phyloP scores from a whole-genome alignment of 768 basidiomycete species.

The Termitomyces sp. region DNA sequence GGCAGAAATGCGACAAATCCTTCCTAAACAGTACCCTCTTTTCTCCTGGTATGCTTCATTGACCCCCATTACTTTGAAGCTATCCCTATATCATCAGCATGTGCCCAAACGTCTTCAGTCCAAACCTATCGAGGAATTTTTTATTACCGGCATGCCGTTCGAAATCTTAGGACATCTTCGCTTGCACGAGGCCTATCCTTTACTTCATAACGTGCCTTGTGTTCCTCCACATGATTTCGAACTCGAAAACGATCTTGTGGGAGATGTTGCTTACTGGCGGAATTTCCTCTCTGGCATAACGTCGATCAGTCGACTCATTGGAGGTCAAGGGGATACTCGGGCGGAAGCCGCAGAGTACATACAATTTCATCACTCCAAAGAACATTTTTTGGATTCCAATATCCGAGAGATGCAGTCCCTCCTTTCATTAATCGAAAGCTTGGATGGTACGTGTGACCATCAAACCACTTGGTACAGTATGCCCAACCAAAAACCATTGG shows the following conservation, averaged over 20 bases:
- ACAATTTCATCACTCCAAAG: background rate
- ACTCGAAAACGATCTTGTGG: background rate
- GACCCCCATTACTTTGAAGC: background rate
- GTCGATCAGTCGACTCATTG: background rate
- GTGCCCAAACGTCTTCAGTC: too few species aligned
- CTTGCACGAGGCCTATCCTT: background rate
- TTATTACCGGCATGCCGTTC: background rate
- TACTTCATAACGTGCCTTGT: background rate
- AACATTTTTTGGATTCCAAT: background rate
- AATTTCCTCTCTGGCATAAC: background rate
- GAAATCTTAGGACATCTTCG: background rate
- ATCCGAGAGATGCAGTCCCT: background rate
- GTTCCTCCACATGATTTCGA: background rate
- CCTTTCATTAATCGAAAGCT: background rate
- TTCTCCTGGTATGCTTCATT: background rate
- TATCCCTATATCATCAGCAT: too few species aligned
- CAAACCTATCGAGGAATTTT: too few species aligned
- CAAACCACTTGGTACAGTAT: background rate
- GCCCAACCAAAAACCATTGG: background rate
- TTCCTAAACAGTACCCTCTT: background rate
- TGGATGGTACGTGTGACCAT: background rate
- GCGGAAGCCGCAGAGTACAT: too few species aligned
- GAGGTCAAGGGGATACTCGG: too few species aligned
- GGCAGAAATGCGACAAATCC: background rate
- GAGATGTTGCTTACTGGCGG: background rate